Conservation (phyloP, 2,329 filamentous ascomycete species). For the Helminthosporium solani region DNA sequence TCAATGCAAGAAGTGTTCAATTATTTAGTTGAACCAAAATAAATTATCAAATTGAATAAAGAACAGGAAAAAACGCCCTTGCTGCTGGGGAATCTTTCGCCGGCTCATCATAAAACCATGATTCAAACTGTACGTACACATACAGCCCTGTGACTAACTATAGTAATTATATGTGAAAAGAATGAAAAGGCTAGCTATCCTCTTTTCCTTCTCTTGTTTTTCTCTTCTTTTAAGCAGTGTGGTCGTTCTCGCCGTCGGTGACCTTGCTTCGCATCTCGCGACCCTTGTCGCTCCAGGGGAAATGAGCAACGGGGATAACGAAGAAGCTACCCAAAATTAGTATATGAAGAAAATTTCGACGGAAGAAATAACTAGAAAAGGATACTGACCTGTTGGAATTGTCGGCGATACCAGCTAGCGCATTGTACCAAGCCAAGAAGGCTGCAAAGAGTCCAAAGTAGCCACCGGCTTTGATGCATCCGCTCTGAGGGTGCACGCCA, state of each 20-base stretch:
- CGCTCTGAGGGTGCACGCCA: constrained; percentile 42
- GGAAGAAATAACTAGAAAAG: neutral
- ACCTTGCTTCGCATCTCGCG: constrained; percentile 40
- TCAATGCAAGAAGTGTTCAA: too few species aligned
- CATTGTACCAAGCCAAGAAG: constrained; percentile 58
- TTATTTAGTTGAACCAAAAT: too few species aligned
- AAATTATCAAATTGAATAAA: too few species aligned
- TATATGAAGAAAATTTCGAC: neutral
- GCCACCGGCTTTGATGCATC: constrained; percentile 54
- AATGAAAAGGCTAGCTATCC: too few species aligned
- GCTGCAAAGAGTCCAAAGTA: constrained; percentile 55
- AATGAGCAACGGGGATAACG: constrained; percentile 86
- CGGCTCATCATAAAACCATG: too few species aligned
- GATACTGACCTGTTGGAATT: constrained; percentile 52
- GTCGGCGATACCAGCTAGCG: constrained; percentile 57
- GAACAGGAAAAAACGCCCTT: too few species aligned
- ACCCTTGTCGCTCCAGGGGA: constrained; percentile 74
- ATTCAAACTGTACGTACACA: too few species aligned
- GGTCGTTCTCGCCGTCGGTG: constrained; percentile 13
- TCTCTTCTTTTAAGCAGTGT: constrained; percentile 10
- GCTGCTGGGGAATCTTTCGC: too few species aligned
- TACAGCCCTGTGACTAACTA: too few species aligned
- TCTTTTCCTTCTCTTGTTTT: too few species aligned
- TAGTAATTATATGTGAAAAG: too few species aligned
- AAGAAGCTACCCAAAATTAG: constrained; percentile 70